Evolutionary conservation across 1,284 basidiomycete species (phyloP).

Genomic region (Peniophora sp.): DNA sequence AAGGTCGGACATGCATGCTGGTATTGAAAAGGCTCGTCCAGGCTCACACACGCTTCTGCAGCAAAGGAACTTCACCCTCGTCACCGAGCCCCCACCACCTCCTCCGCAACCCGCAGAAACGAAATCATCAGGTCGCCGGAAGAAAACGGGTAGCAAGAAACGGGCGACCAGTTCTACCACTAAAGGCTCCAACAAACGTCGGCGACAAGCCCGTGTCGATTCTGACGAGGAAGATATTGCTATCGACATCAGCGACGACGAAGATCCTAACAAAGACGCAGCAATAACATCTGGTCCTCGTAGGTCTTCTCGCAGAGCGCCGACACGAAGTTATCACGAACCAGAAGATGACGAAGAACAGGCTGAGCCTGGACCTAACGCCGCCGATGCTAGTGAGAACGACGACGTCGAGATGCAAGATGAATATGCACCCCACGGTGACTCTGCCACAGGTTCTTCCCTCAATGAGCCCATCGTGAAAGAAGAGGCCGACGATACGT

Average conservation of each 20-base stretch:
- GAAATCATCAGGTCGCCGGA: slow-evolving; percentile 7
- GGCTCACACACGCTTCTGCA: slow-evolving; percentile 46
- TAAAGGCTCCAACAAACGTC: slow-evolving; percentile 4
- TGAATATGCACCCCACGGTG: slow-evolving; percentile 7
- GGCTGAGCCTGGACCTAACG: neutral
- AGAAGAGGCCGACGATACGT: slow-evolving; percentile 13
- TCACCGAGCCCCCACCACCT: slow-evolving; percentile 2
- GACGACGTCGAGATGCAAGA: slow-evolving; percentile 13
- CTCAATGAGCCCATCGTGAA: slow-evolving; percentile 1
- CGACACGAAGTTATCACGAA: slow-evolving; percentile 14
- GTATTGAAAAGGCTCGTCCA: slow-evolving; percentile 22
- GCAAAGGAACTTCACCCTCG: slow-evolving; percentile 21
- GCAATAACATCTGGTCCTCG: slow-evolving; percentile 12
- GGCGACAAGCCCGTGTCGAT: slow-evolving; percentile 7
- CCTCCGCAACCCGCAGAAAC: neutral
- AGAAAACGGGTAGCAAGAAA: slow-evolving; percentile 16
- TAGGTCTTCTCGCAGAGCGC: slow-evolving; percentile 18
- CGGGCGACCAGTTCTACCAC: slow-evolving; percentile 13
- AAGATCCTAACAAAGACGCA: neutral
- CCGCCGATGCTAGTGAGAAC: slow-evolving; percentile 9
- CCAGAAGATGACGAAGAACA: slow-evolving; percentile 6
- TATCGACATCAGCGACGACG: neutral
- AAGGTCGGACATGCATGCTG: slow-evolving; percentile 41
- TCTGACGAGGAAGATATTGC: neutral
- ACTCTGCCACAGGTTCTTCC: too few species aligned